A percentile compares a stretch with the other conserved stretches of the same genome.
These are phyloP conservation scores for Solanum neorickii DNA, from an alignment of 257 asterid species.

Conservation along the genomic window DNA sequence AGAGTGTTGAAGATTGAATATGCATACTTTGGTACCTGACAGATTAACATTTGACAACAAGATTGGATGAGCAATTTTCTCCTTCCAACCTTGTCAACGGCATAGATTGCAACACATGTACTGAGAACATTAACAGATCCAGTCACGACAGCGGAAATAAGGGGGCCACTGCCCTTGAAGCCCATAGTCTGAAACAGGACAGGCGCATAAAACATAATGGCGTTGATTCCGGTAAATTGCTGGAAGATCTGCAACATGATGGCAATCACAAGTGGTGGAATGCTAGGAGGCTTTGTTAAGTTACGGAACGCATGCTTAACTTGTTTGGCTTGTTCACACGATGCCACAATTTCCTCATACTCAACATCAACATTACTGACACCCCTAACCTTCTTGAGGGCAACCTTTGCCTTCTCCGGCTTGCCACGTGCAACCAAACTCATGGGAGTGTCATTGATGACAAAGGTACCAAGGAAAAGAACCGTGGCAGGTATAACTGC, in stretches of 20 bases:
- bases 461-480: conserved; percentile 6
- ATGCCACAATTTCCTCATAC: conserved; percentile 1
- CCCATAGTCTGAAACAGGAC: conserved; percentile 11
- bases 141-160: background rate
- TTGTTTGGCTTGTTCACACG: conserved; percentile 4
- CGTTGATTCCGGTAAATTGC: conserved; percentile 8
- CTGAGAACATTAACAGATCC: background rate
- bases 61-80: conserved; percentile 8
- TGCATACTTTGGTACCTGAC: background rate
- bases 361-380: conserved; percentile 14
- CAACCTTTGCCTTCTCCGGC: conserved; percentile 3
- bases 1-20: background rate
- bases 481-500: conserved; percentile 22
- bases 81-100: conserved; percentile 5
- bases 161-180: background rate
- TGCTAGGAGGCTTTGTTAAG: conserved; percentile 5
- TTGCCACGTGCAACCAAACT: conserved; percentile 20
- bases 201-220: conserved; percentile 14
- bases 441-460: conserved; percentile 23
- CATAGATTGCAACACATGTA: background rate
- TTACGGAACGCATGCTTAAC: conserved; percentile 5
- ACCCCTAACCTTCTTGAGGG: conserved; percentile 20
- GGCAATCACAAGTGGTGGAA: conserved; percentile 19
- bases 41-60: conserved; percentile 6
- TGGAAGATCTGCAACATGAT: conserved; percentile 6